Evolutionary conservation across 768 basidiomycete species (phyloP).

Genomic region (Termitomyces titanicus): DNA sequence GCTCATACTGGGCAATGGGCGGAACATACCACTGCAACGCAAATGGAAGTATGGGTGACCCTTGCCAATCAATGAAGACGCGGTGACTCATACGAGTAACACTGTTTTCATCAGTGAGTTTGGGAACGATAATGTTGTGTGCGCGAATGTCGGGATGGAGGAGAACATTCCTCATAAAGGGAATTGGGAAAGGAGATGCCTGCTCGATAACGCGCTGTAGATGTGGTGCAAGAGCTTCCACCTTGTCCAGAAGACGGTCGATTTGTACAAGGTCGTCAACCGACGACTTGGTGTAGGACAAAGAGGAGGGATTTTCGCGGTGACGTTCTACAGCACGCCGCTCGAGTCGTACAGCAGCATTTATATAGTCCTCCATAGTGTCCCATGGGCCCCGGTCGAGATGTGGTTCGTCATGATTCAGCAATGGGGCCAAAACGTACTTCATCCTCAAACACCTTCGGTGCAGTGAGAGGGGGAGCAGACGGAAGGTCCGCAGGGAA

Average conservation of each 20-base stretch:
- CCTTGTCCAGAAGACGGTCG: neutral
- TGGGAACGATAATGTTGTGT: neutral
- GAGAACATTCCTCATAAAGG: neutral
- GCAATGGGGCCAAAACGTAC: neutral
- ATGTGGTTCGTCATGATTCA: neutral
- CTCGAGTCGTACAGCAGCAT: neutral
- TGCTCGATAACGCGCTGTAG: neutral
- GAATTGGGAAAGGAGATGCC: neutral
- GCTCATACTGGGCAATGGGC: neutral
- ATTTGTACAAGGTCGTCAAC: neutral
- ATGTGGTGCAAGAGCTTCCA: neutral
- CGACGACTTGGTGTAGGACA: neutral
- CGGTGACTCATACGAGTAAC: neutral
- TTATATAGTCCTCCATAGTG: neutral
- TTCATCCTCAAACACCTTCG: neutral
- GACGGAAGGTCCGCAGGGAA: neutral
- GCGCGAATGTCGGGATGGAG: neutral
- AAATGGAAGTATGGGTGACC: neutral
- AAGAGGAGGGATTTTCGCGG: neutral
- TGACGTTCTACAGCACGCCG: neutral
- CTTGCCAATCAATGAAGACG: neutral
- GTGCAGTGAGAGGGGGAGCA: neutral
- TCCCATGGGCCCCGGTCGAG: neutral
- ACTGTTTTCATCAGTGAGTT: neutral
- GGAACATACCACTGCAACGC: neutral